These are phyloP conservation scores for Aspergillus fumigatus DNA, from an alignment of 2,329 filamentous ascomycete genomes.

Conservation along the genomic window DNA sequence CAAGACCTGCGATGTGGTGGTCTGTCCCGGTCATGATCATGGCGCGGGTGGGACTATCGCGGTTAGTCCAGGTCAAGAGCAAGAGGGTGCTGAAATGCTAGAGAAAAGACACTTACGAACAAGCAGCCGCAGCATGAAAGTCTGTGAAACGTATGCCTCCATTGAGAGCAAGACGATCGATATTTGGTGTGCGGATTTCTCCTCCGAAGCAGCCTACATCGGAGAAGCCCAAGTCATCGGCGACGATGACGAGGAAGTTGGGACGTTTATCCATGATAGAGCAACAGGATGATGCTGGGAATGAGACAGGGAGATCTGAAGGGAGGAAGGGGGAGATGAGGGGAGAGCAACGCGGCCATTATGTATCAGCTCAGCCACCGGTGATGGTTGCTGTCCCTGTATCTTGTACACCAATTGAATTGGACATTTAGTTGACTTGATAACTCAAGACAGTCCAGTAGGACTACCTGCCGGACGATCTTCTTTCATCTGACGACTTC, in stretches of 20 bases:
- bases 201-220: slow-evolving; percentile 57
- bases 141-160: slow-evolving; percentile 58
- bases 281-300: too few species aligned
- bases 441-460: not conserved
- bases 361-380: not conserved
- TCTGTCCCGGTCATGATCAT: slow-evolving; percentile 66
- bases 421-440: not conserved
- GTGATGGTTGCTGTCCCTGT: not conserved
- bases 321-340: not conserved
- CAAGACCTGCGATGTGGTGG: slow-evolving; percentile 52
- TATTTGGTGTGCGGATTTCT: slow-evolving; percentile 57
- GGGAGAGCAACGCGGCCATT: not conserved
- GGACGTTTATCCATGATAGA: slow-evolving; percentile 40
- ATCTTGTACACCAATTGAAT: not conserved
- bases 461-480: not conserved
- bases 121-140: slow-evolving; percentile 62
- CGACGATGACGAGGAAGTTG: slow-evolving; percentile 58
- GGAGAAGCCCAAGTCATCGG: slow-evolving; percentile 58
- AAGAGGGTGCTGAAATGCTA: not conserved
- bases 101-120: slow-evolving; percentile 39
- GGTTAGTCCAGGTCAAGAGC: not conserved
- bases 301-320: not conserved
- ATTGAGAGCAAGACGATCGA: slow-evolving; percentile 49
- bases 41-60: slow-evolving; percentile 50
- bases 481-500: not conserved